Base-by-base conservation (phyloP, 345 rosid species). In the Melastoma malabathricum region DNA sequence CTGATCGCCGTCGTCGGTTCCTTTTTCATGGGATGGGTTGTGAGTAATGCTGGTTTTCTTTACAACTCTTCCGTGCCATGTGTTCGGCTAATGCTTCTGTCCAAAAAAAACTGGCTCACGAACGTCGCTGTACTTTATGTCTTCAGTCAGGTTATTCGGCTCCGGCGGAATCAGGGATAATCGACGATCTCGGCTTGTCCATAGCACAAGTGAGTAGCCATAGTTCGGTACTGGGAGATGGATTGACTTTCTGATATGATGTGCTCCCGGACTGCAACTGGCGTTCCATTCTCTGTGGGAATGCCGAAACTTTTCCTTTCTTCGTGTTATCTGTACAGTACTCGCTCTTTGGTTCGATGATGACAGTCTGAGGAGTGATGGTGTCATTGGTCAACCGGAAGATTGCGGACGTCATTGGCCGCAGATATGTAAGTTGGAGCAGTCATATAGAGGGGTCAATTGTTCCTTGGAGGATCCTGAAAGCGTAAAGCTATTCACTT, bases 171-270 rank as follows among this genome's bases (percentile, higher is more conserved):
- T 68, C 78, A 47, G 77, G 74, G 45, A 84, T 84, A 59, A 65
- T 60, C 59, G 68, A 73, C 55, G 83, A 82, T 44, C 49, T 85
- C 43, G 89, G 73, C 51, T 83, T 89, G 31, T 77, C 93, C 17
- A 54, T 75, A 13, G 78, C 81, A 25, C 70, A 43, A 44, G 84
- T 82, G 51, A 69, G 71, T 73, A 38, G 47, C 29, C 18, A 2
- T 44, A 51, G 15, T 34, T 34, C 41, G 12, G 41, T 9, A 34
- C 41, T 2, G 10, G 12, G 9, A 34, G 12, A 6, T 34, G 12
- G 23, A 23, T 27, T 16, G 15, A 4, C 7, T 19, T 25, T 18
- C 16, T 48, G 15, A 44, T 18, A 18, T 3, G 4, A 22, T 22
- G 25, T 4, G 25, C 25, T 4, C 2, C 25, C 2, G 25, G 25